These are phyloP conservation scores for Camellia japonica DNA, from an alignment of 148 eudicot species.

Conservation along the genomic window DNA sequence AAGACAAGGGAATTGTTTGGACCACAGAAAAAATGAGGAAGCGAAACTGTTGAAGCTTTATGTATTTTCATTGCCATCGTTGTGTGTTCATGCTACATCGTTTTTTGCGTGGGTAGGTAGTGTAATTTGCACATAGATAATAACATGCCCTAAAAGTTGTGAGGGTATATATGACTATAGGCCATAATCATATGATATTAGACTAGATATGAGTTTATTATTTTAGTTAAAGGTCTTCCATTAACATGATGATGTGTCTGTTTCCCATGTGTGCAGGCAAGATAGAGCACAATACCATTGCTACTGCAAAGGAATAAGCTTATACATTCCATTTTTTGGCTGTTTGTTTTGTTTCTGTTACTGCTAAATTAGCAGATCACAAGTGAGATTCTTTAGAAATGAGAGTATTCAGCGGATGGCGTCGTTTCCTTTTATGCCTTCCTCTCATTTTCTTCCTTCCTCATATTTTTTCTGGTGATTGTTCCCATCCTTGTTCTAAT, in stretches of 20 bases:
- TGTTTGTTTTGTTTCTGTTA: neutral
- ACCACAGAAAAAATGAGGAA: neutral
- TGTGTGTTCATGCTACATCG: neutral
- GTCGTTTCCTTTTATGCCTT: constrained; percentile 51
- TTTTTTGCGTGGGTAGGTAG: neutral
- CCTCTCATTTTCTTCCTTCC: constrained; percentile 59
- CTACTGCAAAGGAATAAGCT: neutral
- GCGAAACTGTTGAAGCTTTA: neutral
- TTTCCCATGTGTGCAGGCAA: constrained; percentile 4
- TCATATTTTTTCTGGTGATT: constrained; percentile 62
- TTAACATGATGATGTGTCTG: neutral
- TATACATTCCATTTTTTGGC: neutral
- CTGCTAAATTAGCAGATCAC: neutral
- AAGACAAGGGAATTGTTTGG: neutral
- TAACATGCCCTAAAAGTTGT: constrained; percentile 4
- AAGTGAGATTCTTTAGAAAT: constrained; percentile 17
- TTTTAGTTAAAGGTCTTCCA: neutral
- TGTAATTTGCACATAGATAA: neutral
- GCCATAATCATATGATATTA: neutral
- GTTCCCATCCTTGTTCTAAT: neutral
- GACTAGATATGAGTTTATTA: neutral
- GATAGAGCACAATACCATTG: neutral
- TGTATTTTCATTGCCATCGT: neutral
- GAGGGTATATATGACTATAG: too few species aligned
- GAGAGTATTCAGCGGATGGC: constrained; percentile 65